Evolutionary conservation across 129 eudicot genomes (phyloP), one percentile per base, ranked within the genome.

Genomic region (Dittrichia graveolens): DNA sequence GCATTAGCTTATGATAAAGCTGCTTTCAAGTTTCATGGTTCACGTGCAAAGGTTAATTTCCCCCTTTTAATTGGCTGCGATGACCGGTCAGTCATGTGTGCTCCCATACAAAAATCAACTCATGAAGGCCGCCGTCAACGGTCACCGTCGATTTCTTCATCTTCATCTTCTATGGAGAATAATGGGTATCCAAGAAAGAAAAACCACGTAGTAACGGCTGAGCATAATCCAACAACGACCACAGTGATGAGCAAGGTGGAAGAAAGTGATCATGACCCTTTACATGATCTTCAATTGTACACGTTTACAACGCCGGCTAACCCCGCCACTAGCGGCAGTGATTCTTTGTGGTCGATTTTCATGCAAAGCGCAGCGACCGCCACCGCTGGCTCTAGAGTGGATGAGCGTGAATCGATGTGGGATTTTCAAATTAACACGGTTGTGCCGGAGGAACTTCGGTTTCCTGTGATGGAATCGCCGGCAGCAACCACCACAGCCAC

Each of bases 1-100:
- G 83, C 83, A 9, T 65, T 79, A 34, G 83, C 83, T 18, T 79
- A 79, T 48, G 83, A 75, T 44, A 43, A 46, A 69, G 80, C 80
- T 4, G 84, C 84, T 39, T 80, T 80, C 53, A 75, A 75, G 62
- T 52, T 61, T n/a, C 84, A 71, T 15, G 84, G 84, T 10, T 80
- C 84, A 2, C 72, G 80, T 8, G 84, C 84, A 38, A 60, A 68
- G 68, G 77, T 80, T 45, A 80, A 80, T 16, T 75, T 80, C 56
- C 84, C 84, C 3, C 79, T 60, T 1, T 57, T 79, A 9, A 65
- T 79, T 4, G 79, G 83, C 8, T 64, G 50, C 15, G 73, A 79
- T 39, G 63, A 69, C 10, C 59, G 5, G 3, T 31, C 70, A n/a
- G 7, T 48, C n/a, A n/a, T 49, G 46, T 5, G 16, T 7, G 61